Evolutionary conservation across 352 stramenopile species (phyloP).

Genomic region (Phytophthora hybrid): DNA sequence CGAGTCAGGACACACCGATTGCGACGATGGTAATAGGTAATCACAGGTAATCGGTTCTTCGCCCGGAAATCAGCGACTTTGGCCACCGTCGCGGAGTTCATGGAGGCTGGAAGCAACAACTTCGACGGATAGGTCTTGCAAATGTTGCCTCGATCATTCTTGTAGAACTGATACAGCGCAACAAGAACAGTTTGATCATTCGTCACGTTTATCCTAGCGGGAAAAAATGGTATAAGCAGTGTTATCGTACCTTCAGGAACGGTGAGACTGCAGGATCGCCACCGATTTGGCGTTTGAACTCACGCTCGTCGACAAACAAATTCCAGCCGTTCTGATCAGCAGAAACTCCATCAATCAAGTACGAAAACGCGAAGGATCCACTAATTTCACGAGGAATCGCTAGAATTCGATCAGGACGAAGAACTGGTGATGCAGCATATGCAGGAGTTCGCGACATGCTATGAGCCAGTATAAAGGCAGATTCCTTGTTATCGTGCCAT

Average conservation of each 20-base stretch:
- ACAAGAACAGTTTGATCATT: constrained; percentile 7
- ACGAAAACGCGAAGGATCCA: constrained; percentile 77
- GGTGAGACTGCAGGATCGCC: constrained; percentile 61
- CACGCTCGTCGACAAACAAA: constrained; percentile 73
- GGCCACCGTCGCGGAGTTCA: constrained; percentile 68
- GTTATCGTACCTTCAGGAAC: constrained; percentile 70
- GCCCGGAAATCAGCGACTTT: constrained; percentile 86
- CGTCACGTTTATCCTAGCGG: background rate
- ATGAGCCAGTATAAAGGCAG: constrained; percentile 11
- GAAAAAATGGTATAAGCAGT: background rate
- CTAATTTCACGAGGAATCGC: constrained; percentile 56
- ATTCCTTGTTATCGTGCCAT: constrained; percentile 20
- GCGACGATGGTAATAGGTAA: constrained; percentile 85
- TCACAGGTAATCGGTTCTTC: constrained; percentile 87
- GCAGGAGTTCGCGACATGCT: constrained; percentile 26
- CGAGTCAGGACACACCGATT: constrained; percentile 86
- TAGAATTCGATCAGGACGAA: constrained; percentile 45
- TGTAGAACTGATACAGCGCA: constrained; percentile 61
- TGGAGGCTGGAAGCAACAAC: constrained; percentile 75
- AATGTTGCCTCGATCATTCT: constrained; percentile 82
- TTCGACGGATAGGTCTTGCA: constrained; percentile 87
- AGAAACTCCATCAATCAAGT: constrained; percentile 49
- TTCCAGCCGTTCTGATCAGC: constrained; percentile 78
- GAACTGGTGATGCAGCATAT: constrained; percentile 48
- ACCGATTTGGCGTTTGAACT: constrained; percentile 86